A percentile compares a stretch with the other conserved stretches of the same genome.
Evolutionary conservation across 2,329 filamentous ascomycete species (phyloP).

Genomic region (Apiospora marii): DNA sequence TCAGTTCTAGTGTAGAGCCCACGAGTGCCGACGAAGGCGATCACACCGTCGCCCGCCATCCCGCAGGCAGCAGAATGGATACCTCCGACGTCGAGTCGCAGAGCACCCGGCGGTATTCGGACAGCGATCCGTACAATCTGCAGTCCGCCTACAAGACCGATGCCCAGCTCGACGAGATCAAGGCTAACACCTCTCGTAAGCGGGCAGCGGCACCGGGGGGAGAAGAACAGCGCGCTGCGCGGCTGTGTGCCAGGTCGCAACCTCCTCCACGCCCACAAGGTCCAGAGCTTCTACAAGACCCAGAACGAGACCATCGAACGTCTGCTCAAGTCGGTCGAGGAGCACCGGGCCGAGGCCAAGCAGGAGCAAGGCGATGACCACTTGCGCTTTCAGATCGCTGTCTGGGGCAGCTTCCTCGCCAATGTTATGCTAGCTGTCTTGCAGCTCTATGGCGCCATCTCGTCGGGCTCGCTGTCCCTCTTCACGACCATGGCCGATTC

Average conservation of each 20-base stretch:
- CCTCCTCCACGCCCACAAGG: slow-evolving; percentile 54
- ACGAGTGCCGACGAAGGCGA: slow-evolving; percentile 43
- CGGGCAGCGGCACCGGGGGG: slow-evolving; percentile 55
- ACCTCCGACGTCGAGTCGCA: slow-evolving; percentile 55
- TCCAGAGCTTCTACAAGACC: slow-evolving; percentile 84
- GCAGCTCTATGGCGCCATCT: slow-evolving; percentile 87
- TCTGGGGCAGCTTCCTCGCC: slow-evolving; percentile 75
- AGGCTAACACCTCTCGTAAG: slow-evolving; percentile 82
- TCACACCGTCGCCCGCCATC: slow-evolving; percentile 53
- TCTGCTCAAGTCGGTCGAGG: slow-evolving; percentile 90
- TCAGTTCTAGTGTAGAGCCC: slow-evolving; percentile 42
- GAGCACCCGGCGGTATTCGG: slow-evolving; percentile 49
- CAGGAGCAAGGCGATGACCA: slow-evolving; percentile 84
- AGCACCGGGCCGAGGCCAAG: slow-evolving; percentile 83
- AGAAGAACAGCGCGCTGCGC: slow-evolving; percentile 35
- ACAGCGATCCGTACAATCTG: slow-evolving; percentile 84
- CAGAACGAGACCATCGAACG: slow-evolving; percentile 96
- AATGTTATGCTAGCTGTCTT: slow-evolving; percentile 81
- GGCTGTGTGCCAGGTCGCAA: slow-evolving; percentile 30
- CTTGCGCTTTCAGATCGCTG: slow-evolving; percentile 73
- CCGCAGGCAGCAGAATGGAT: slow-evolving; percentile 34
- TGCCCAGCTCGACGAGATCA: slow-evolving; percentile 78
- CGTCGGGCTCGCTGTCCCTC: slow-evolving; percentile 89
- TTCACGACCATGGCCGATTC: slow-evolving; percentile 98
- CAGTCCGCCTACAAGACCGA: slow-evolving; percentile 79